Conservation (phyloP, 345 rosid species). For the Pistacia atlantica region DNA sequence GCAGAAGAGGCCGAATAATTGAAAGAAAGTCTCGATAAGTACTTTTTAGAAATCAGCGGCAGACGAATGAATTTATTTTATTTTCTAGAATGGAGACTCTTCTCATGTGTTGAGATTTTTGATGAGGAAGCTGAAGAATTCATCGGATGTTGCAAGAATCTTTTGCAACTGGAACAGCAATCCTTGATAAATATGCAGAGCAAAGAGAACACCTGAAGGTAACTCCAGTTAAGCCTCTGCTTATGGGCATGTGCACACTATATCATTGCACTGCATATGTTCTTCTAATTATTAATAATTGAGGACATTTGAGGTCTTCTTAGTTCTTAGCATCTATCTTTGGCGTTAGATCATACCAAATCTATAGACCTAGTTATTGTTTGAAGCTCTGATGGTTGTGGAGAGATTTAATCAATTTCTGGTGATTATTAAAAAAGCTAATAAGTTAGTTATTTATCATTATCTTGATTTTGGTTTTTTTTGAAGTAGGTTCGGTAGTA, state of each 20-base stretch:
- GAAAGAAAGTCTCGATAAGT: conserved; percentile 73
- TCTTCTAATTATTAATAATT: background rate
- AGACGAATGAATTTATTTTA: conserved; percentile 25
- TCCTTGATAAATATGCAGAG: conserved; percentile 80
- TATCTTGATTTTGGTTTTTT: too few species aligned
- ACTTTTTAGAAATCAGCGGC: conserved; percentile 64
- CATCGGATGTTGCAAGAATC: conserved; percentile 90
- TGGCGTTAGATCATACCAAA: background rate
- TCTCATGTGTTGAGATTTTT: conserved; percentile 80
- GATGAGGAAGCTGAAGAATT: conserved; percentile 95
- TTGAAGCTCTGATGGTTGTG: too few species aligned
- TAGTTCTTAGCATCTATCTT: background rate
- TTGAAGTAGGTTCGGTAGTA: too few species aligned
- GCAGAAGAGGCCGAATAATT: conserved; percentile 85
- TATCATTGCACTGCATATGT: background rate
- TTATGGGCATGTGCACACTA: background rate
- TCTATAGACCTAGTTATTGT: background rate
- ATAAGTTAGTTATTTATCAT: too few species aligned
- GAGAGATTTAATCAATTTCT: too few species aligned
- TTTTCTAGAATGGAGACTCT: conserved; percentile 67
- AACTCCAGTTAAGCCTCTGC: background rate
- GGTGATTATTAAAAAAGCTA: too few species aligned
- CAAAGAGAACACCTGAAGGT: conserved; percentile 96
- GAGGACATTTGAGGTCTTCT: background rate
- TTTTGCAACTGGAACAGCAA: conserved; percentile 71